These are phyloP conservation scores for Hysterangium stoloniferum DNA, from an alignment of 768 basidiomycete genomes.

Conservation along the genomic window DNA sequence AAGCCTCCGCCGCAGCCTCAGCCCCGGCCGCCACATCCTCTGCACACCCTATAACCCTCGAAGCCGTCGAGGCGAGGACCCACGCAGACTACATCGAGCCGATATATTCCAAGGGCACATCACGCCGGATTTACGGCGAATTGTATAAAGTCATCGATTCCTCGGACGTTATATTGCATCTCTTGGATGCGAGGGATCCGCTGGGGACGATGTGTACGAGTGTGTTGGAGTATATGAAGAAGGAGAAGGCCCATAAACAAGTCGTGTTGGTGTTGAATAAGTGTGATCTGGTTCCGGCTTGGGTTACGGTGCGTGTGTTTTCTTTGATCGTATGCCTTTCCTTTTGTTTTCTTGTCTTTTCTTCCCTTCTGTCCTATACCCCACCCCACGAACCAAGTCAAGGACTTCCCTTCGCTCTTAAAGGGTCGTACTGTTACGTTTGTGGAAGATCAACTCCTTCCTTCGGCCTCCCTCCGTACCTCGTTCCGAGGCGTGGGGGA, in stretches of 20 bases:
- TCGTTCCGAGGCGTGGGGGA: constrained; percentile 29
- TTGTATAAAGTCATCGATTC: constrained; percentile 99
- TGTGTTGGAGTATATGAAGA: constrained; percentile 85
- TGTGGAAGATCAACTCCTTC: constrained; percentile 37
- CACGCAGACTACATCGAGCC: constrained; percentile 83
- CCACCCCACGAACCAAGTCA: constrained; percentile 38
- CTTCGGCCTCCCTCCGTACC: constrained; percentile 14
- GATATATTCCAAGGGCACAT: constrained; percentile 93
- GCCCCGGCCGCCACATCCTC: constrained; percentile 32
- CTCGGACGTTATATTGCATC: constrained; percentile 91
- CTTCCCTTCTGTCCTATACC: constrained; percentile 7
- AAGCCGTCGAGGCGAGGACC: constrained; percentile 39
- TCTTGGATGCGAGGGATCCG: constrained; percentile 93
- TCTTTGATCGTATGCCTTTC: constrained; percentile 6
- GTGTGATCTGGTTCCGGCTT: constrained; percentile 96
- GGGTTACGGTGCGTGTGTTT: constrained; percentile 81
- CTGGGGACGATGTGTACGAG: constrained; percentile 93
- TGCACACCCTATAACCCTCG: constrained; percentile 32
- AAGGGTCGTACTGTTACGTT: constrained; percentile 35
- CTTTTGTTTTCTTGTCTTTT: constrained; percentile 2
- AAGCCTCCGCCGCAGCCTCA: constrained; percentile 47
- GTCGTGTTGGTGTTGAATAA: constrained; percentile 96
- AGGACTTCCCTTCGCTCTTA: constrained; percentile 20
- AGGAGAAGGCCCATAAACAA: constrained; percentile 97
- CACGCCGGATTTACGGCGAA: constrained; percentile 93